Evolutionary conservation across 495 filamentous ascomycete species (phyloP).

Genomic region (Penicillium manginii): DNA sequence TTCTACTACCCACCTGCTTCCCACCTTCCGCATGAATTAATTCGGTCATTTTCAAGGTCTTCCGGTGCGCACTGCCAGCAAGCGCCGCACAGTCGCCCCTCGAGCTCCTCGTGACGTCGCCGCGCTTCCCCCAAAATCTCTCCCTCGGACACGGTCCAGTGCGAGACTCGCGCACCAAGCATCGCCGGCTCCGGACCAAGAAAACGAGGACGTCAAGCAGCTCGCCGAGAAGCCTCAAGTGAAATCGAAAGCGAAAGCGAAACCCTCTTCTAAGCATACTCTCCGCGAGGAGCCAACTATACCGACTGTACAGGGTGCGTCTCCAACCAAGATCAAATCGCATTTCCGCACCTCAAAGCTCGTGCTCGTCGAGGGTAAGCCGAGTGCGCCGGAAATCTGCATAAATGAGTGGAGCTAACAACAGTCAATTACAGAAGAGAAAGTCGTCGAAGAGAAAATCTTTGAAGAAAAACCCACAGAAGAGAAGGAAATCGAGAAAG

Average conservation of each 20-base stretch:
- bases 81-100: constrained; percentile 58
- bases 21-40: constrained; percentile 6
- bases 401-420: not conserved
- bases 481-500: constrained; percentile 1
- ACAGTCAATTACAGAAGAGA: not conserved
- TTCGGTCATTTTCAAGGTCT: constrained; percentile 24
- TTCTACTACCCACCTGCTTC: constrained; percentile 6
- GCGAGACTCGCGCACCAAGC: constrained; percentile 25
- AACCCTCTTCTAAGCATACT: constrained; percentile 33
- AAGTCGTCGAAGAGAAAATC: not conserved
- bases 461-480: not conserved
- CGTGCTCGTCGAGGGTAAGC: constrained; percentile 39
- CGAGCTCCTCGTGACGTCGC: constrained; percentile 34
- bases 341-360: constrained; percentile 36
- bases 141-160: constrained; percentile 41
- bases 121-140: constrained; percentile 15
- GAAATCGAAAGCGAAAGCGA: not conserved
- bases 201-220: constrained; percentile 33
- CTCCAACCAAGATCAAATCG: constrained; percentile 37
- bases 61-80: constrained; percentile 59
- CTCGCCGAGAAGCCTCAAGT: constrained; percentile 3
- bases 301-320: constrained; percentile 21
- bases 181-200: constrained; percentile 23
- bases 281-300: constrained; percentile 25
- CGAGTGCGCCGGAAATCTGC: not conserved